Evolutionary conservation across 345 rosid genomes (phyloP), one percentile per base, ranked within the genome.

Genomic region (Eucalyptus pauciflora): DNA sequence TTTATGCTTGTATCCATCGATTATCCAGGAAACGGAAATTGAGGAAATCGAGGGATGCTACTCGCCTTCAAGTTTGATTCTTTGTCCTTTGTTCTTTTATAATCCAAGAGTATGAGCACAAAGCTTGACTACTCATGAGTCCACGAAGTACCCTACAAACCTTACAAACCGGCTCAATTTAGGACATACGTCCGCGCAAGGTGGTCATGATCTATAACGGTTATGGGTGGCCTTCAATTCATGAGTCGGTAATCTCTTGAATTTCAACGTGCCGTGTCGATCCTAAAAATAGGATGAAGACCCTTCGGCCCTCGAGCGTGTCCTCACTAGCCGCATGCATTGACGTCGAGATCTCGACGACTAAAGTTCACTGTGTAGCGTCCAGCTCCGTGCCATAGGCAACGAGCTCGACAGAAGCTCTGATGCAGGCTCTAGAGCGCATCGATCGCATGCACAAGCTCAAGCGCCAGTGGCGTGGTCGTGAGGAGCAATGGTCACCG

Each of bases 181-280:
- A 16, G 12, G 24, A 5, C 43, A 17, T 16, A 8, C 4, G 3
- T 9, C 24, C 13, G 4, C 4, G 43, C 45, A 17, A 5, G 80
- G 45, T 8, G 12, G 45, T 71, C 46, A 17, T 71, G 45, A 71
- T 37, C 46, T 33, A 17, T 18, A 16, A 17, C 7, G 8, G 13
- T 6, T 33, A 76, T 37, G 43, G 27, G 46, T 33, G 81, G 22
- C 45, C 81, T 17, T 41, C 81, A 37, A 69, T 33, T 33, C 81
- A 9, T 10, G 45, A 33, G 45, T 10, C 12, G 4, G 45, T 17
- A 9, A 69, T 69, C 45, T 69, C 81, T 9, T 33, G 45, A 69
- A 33, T 69, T 41, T 18, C 80, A 33, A 69, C 13, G 0, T 2
- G 25, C 4, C 4, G 0, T 17, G 13, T 33, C 13, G 2, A 69